Evolutionary conservation across 768 basidiomycete genomes (phyloP).

Genomic region (Amanita pallidorosea): DNA sequence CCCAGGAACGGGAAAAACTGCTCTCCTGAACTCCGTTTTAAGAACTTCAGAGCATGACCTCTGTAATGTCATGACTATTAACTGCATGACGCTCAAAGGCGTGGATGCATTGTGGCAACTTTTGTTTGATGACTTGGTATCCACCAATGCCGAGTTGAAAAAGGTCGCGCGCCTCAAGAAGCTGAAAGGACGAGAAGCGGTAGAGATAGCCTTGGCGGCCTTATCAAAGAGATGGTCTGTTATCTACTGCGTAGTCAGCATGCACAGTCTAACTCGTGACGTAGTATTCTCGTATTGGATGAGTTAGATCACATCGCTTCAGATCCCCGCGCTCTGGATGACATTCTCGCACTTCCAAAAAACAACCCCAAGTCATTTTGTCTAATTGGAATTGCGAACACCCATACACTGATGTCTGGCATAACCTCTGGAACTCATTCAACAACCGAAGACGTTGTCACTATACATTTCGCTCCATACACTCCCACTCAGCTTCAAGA

Average conservation of each 20-base stretch:
- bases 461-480: constrained; percentile 78
- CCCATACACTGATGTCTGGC: constrained; percentile 69
- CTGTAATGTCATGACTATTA: constrained; percentile 43
- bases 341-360: constrained; percentile 62
- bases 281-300: constrained; percentile 70
- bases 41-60: constrained; percentile 28
- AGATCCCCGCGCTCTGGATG: constrained; percentile 42
- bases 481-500: constrained; percentile 57
- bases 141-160: constrained; percentile 22
- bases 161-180: constrained; percentile 27
- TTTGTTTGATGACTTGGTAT: constrained; percentile 33
- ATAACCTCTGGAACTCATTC: constrained; percentile 22
- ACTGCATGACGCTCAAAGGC: constrained; percentile 70
- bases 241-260: neutral
- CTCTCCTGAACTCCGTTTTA: constrained; percentile 63
- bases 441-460: constrained; percentile 36
- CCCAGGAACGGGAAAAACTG: constrained; percentile 90
- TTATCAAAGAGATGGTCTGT: constrained; percentile 44
- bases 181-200: constrained; percentile 34
- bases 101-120: constrained; percentile 65
- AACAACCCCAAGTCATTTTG: constrained; percentile 42
- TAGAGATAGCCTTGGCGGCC: constrained; percentile 33
- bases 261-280: constrained; percentile 9
- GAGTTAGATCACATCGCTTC: constrained; percentile 78
- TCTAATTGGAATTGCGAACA: constrained; percentile 81